These are phyloP conservation scores for Aspergillus melleus DNA, from an alignment of 2,329 filamentous ascomycete species.

Conservation along the genomic window DNA sequence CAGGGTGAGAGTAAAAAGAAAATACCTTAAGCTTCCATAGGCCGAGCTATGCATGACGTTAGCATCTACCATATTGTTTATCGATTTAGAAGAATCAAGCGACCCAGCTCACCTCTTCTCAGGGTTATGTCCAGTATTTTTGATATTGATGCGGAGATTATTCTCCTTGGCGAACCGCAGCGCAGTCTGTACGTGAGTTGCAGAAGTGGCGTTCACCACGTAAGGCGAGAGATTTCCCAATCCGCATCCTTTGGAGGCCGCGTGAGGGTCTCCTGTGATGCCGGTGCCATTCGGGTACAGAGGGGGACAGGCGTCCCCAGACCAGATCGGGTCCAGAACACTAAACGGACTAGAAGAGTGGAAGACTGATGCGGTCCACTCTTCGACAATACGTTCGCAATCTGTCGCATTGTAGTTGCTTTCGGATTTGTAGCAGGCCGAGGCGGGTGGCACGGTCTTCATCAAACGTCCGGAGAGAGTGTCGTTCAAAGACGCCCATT, in stretches of 20 bases:
- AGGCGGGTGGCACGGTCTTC: conserved; percentile 21
- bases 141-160: conserved; percentile 43
- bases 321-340: conserved; percentile 17
- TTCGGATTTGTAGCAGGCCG: conserved; percentile 30
- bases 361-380: conserved; percentile 25
- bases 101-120: conserved; percentile 13
- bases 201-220: conserved; percentile 26
- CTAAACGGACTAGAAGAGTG: conserved; percentile 24
- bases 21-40: not conserved
- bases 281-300: conserved; percentile 22
- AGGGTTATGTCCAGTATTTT: conserved; percentile 56
- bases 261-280: conserved; percentile 7
- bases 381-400: conserved; percentile 20
- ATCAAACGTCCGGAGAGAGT: conserved; percentile 31
- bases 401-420: conserved; percentile 18
- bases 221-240: conserved; percentile 21
- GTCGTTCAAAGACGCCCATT: conserved; percentile 33
- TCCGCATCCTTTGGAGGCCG: conserved; percentile 12
- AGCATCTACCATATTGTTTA: no score
- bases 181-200: conserved; percentile 28
- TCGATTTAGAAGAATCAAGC: no score
- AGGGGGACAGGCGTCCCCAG: conserved; percentile 24
- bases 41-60: no score
- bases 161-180: conserved; percentile 15
- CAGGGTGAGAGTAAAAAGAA: not conserved